Evolutionary conservation across 1,284 basidiomycete species (phyloP), one percentile per base, ranked within the genome.

Genomic region (Trichosporon sp.): DNA sequence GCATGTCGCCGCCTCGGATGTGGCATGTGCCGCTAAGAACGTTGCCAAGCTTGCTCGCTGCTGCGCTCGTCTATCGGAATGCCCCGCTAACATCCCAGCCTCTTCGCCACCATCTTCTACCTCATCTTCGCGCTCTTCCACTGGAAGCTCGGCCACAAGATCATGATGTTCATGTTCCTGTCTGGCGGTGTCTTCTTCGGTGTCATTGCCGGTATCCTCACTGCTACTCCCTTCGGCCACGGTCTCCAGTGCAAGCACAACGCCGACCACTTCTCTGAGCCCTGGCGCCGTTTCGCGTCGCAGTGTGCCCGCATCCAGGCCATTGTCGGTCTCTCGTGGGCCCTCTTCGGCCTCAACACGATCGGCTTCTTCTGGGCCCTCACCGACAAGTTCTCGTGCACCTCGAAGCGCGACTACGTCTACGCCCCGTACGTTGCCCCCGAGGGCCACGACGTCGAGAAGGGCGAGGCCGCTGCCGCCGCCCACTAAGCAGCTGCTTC

Each of bases 201-300:
- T 31, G 75, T 75, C 31, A 73, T 74, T 29, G 79, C 79, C 6
- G 79, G 79, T 65, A 75, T 80, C 70, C 68, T 81, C 63, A 65
- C 75, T n/a, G 62, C 29, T 7, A 80, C 79, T 3, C 79, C 79
- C 35, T 81, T 78, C 73, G 79, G 79, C 18, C 78, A 80, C 74
- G 77, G 76, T 34, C 70, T 77, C 51, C 77, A 78, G 69, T 81
- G 79, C 74, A 70, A 71, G 47, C 75, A 79, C 67, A 72, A 74
- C 38, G 65, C 69, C 62, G 70, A 69, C 15, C 25, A 47, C 13
- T 79, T 81, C 74, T 68, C 77, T 8, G 68, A 44, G 2, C 66
- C 72, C 32, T 81, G 69, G 69, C 70, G 66, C 27, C 74, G 75
- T 9, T 79, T 73, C 69, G 65, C 75, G 38, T 8, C 35, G 56